These are phyloP conservation scores for Liquidambar formosana DNA, from an alignment of 164 flowering plant genomes.

Conservation along the genomic window DNA sequence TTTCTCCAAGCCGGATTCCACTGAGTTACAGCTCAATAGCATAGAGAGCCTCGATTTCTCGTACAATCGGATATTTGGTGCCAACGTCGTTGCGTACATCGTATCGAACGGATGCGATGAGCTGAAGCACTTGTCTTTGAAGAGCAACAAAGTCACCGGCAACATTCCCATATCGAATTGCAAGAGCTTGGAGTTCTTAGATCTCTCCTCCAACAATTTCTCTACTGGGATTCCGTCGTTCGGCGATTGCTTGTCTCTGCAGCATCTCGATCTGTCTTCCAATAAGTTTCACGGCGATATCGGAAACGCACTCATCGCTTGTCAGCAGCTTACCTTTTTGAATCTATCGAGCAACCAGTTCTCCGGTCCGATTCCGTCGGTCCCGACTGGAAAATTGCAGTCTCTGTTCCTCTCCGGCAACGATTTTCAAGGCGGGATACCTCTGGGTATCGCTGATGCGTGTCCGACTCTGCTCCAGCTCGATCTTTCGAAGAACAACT, in stretches of 20 bases:
- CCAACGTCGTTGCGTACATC: constrained; percentile 41
- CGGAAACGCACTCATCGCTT: constrained; percentile 29
- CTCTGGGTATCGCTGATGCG: constrained; percentile 33
- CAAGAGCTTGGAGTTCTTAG: constrained; percentile 45
- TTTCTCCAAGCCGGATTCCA: constrained; percentile 24
- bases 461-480: constrained; percentile 56
- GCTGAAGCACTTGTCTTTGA: constrained; percentile 41
- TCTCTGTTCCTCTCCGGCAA: constrained; percentile 51
- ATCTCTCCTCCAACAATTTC: constrained; percentile 68
- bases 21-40: constrained; percentile 20
- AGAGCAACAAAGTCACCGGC: constrained; percentile 56
- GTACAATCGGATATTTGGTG: constrained; percentile 50
- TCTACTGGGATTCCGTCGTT: constrained; percentile 40
- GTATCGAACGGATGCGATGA: constrained; percentile 50
- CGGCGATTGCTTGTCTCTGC: constrained; percentile 40
- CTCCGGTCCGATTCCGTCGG: constrained; percentile 52
- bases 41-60: constrained; percentile 73
- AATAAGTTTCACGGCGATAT: constrained; percentile 59
- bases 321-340: constrained; percentile 46
- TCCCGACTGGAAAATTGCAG: constrained; percentile 42
- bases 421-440: constrained; percentile 54
- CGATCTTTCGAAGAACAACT: constrained; percentile 63
- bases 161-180: constrained; percentile 36
- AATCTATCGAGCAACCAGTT: constrained; percentile 65
- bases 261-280: constrained; percentile 61